Evolutionary conservation across 495 filamentous ascomycete genomes (phyloP).

Genomic region (Annulohypoxylon stygium): DNA sequence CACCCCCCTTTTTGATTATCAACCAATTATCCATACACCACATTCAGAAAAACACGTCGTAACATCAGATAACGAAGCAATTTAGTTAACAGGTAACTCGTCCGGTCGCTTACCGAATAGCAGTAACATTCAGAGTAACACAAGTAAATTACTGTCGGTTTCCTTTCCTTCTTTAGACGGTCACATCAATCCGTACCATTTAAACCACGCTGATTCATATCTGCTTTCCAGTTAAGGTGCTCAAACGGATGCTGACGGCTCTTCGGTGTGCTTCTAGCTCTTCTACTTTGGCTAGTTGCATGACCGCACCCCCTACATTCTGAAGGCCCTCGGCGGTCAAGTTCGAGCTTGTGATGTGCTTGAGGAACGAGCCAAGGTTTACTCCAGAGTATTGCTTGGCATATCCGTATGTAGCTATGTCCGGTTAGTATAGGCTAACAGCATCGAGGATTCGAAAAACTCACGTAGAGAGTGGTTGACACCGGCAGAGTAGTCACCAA

Average conservation of each 20-base stretch:
- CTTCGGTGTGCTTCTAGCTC: conserved; percentile 94
- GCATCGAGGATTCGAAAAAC: conserved; percentile 52
- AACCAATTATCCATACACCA: conserved; percentile 18
- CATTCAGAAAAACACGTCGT: neutral
- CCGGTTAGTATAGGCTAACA: conserved; percentile 8
- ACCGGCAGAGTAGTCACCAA: conserved; percentile 97
- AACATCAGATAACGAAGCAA: conserved; percentile 1
- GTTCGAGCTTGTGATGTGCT: conserved; percentile 94
- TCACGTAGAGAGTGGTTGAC: conserved; percentile 97
- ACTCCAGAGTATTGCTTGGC: conserved; percentile 98
- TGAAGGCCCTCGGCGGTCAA: conserved; percentile 85
- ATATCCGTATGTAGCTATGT: conserved; percentile 93
- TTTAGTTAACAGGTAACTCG: conserved; percentile 7
- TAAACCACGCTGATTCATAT: conserved; percentile 4
- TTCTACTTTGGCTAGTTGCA: conserved; percentile 93
- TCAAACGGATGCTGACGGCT: conserved; percentile 87
- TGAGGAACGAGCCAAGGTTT: conserved; percentile 93
- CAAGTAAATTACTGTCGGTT: neutral
- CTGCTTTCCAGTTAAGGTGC: conserved; percentile 25
- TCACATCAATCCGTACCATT: neutral
- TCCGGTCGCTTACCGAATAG: neutral
- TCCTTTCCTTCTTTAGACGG: conserved; percentile 12
- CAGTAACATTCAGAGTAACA: neutral
- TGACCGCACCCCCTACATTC: conserved; percentile 88
- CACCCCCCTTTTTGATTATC: conserved; percentile 16